Percentiles rank a stretch among this genome's conserved stretches.
Conservation (phyloP, 176 grass and related monocot species). For the Oryza coarctata region DNA sequence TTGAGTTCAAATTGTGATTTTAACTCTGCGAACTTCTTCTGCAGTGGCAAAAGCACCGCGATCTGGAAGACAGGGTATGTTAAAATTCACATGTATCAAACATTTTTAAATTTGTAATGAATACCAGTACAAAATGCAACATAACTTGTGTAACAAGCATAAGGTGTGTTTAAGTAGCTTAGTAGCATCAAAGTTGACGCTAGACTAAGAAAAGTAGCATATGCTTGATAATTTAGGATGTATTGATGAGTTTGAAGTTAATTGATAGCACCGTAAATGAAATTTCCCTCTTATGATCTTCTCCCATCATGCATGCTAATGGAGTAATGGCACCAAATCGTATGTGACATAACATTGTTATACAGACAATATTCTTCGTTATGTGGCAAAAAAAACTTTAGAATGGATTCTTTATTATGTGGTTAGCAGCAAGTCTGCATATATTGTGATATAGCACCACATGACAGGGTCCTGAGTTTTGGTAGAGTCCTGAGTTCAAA, state of each 20-base stretch:
- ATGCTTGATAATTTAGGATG: background rate
- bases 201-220: slow-evolving; percentile 3
- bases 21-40: slow-evolving; percentile 61
- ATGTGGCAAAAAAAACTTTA: background rate
- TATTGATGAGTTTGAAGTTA: background rate
- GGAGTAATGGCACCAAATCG: background rate
- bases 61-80: slow-evolving; percentile 58
- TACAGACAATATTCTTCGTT: background rate
- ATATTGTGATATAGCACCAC: background rate
- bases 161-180: slow-evolving; percentile 1
- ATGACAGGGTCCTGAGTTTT: slow-evolving; percentile 6
- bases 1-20: slow-evolving; percentile 94
- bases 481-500: background rate
- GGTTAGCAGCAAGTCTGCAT: background rate
- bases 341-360: background rate
- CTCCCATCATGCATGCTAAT: background rate
- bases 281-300: background rate
- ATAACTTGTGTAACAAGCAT: background rate
- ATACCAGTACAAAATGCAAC: background rate
- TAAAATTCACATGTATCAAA: slow-evolving; percentile 8
- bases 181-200: background rate
- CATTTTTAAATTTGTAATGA: background rate
- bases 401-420: background rate
- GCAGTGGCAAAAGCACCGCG: slow-evolving; percentile 54
- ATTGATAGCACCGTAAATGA: background rate